A percentile compares a stretch with the other conserved stretches of the same genome.
Evolutionary conservation across 176 grass and related monocot species (phyloP).

Genomic region (Chrysopogon serrulatus): DNA sequence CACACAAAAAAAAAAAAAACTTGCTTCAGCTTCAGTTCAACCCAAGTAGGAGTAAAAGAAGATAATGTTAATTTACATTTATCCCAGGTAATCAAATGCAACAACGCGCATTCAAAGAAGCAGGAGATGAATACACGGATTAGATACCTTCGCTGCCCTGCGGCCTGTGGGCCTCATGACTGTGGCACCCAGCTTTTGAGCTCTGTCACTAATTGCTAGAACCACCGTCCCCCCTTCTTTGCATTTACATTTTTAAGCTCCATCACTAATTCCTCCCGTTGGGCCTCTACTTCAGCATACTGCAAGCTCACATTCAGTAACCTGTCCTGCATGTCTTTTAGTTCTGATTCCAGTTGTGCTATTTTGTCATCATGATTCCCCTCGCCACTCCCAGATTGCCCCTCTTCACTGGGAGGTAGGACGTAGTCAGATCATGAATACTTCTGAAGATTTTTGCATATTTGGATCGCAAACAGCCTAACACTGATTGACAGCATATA

Average conservation of each 20-base stretch:
- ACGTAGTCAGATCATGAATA: neutral
- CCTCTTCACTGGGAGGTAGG: neutral
- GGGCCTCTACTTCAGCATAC: conserved; percentile 83
- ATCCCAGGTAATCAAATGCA: conserved; percentile 3
- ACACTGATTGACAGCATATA: neutral
- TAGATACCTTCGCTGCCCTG: conserved; percentile 29
- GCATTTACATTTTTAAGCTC: conserved; percentile 60
- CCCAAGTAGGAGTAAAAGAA: neutral
- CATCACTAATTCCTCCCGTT: conserved; percentile 76
- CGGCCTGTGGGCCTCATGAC: conserved; percentile 18
- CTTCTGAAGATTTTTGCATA: neutral
- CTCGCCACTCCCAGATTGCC: conserved; percentile 16
- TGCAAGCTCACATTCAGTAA: conserved; percentile 71
- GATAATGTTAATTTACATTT: neutral
- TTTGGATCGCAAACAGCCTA: neutral
- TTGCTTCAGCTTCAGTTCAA: neutral
- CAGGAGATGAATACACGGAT: conserved; percentile 12
- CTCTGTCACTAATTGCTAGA: conserved; percentile 44
- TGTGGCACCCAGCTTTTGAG: conserved; percentile 24
- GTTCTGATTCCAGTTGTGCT: conserved; percentile 70
- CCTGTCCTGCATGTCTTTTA: conserved; percentile 77
- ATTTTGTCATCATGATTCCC: conserved; percentile 39
- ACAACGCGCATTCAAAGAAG: neutral
- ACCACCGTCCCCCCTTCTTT: conserved; percentile 76
- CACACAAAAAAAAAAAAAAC: neutral